Evolutionary conservation across 495 filamentous ascomycete species (phyloP), one percentile per base, ranked within the genome.

Genomic region (Sabuloglossum arenarium): DNA sequence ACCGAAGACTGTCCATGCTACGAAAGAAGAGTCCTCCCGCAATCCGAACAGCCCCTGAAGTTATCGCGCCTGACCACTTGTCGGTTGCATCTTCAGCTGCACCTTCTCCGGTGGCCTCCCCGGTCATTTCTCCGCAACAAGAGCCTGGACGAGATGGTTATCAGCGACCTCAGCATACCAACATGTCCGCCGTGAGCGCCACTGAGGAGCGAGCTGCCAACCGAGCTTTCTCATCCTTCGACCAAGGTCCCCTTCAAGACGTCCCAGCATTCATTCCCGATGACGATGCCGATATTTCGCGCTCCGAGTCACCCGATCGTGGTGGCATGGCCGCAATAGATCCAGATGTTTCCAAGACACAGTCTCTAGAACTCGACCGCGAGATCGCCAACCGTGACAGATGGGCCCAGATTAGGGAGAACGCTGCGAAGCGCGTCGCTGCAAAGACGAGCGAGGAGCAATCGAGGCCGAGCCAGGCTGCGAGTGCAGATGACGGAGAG

Each of bases 401-500:
- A 37, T 98, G 91, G 91, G 90, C 88, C 3, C 86, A 93, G 70
- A 95, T 97, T 57, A 75, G 88, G 57, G 88, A 87, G 75, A 96
- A 95, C 60, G 91, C 91, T 11, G 87, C 85, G 6, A 84, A 90
- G 63, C 76, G 88, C 12, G 81, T 79, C 27, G 77, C 79, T 9
- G 66, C 67, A 53, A 69, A 75, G 43, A 70, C 73, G 46, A 73
- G 73, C 16, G 82, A 85, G 61, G 81, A 86, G 60, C 74, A 79
- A 56, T 70, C 70, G 43, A 54, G 59, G 57, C 65, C 63, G 31
- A 75, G 71, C 63, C 67, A 69, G 52, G 72, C 73, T 47, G 73
- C 14, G 69, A 63, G 27, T 66, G 78, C 77, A 2, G 81, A 89
- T 57, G 88, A 94, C 63, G 86, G 79, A 23, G 84, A 94, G 58